Conservation (phyloP, 2,329 filamentous ascomycete species). For the Bipolaris bicolor region DNA sequence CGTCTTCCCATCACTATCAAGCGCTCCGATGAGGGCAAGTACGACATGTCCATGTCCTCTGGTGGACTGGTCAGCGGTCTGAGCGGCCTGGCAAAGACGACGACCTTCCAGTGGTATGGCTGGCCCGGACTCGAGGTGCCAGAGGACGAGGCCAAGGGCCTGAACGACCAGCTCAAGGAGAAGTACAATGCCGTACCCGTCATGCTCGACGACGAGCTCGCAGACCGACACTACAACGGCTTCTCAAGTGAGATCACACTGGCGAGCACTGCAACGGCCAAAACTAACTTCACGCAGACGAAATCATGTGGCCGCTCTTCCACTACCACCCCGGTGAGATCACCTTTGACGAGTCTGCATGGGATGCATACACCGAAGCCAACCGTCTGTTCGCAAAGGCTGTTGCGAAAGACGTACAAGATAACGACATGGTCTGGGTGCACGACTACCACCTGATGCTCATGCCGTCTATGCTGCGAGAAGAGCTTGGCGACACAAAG, state of each 20-base stretch:
- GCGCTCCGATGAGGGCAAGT: conserved; percentile 86
- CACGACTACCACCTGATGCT: conserved; percentile 99
- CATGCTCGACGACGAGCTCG: conserved; percentile 91
- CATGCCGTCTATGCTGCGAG: conserved; percentile 90
- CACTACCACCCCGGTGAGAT: conserved; percentile 99
- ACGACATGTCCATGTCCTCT: conserved; percentile 95
- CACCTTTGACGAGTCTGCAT: conserved; percentile 93
- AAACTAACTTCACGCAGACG: conserved; percentile 61
- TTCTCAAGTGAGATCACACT: conserved; percentile 76
- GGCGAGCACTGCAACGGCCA: background rate
- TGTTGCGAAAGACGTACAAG: conserved; percentile 83
- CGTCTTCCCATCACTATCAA: conserved; percentile 97
- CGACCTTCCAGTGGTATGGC: conserved; percentile 97
- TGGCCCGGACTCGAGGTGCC: conserved; percentile 95
- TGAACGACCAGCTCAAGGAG: conserved; percentile 80
- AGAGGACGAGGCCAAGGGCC: conserved; percentile 74
- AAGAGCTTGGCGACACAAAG: conserved; percentile 79
- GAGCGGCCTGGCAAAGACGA: conserved; percentile 88
- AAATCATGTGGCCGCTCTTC: conserved; percentile 97
- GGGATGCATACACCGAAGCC: conserved; percentile 90
- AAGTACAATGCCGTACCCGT: conserved; percentile 90
- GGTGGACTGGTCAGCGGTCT: conserved; percentile 93
- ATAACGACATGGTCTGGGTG: conserved; percentile 96
- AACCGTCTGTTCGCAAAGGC: conserved; percentile 91
- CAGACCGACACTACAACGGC: conserved; percentile 95